Evolutionary conservation across 805 yeast species (phyloP), one percentile per base, ranked within the genome.

Genomic region (Cyberlindnera mrakii): DNA sequence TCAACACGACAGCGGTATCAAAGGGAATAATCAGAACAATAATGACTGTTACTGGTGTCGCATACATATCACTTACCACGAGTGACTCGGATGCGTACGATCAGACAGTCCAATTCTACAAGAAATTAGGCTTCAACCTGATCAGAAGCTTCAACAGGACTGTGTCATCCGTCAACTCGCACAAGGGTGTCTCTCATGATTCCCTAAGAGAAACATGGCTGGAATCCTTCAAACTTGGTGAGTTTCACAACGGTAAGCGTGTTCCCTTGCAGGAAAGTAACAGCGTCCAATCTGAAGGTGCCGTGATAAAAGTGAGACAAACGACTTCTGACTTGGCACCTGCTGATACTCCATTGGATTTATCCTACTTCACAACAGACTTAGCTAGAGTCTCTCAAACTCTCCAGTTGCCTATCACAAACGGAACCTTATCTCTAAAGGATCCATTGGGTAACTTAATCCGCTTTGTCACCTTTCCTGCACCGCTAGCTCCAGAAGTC

Each of bases 151-250:
- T 71, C 60, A 69, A 80, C 47, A 80, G 82, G 49, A 75, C 67
- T 58, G 55, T 63, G 39, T 50, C 45, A 18, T 55, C 58, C 38
- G 62, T 57, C 42, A 66, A 70, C 47, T 62, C 66, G 43, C 59
- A 68, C 14, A 60, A 66, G 37, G 90, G 90, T 5, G 67, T 84
- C 37, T 74, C 87, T 8, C 70, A 67, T 44, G 87, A 82, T 49
- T 82, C 90, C 1, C 55, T 81, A 39, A 74, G 70, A 49, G 95
- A 85, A 62, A 62, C 77, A 25, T 85, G 95, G 95, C 59, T 85
- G 37, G 85, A 82, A 59, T 66, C 80, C 18, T 82, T 78, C 59
- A 87, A 85, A 17, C 65, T 59, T 73, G 77, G 65, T 68, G 87
- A 42, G 59, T 77, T 54, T 64, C 16, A 34, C 8, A 70, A 51